phyloP scores from a whole-genome alignment of 805 yeast species.

The Starmerella floricola region DNA sequence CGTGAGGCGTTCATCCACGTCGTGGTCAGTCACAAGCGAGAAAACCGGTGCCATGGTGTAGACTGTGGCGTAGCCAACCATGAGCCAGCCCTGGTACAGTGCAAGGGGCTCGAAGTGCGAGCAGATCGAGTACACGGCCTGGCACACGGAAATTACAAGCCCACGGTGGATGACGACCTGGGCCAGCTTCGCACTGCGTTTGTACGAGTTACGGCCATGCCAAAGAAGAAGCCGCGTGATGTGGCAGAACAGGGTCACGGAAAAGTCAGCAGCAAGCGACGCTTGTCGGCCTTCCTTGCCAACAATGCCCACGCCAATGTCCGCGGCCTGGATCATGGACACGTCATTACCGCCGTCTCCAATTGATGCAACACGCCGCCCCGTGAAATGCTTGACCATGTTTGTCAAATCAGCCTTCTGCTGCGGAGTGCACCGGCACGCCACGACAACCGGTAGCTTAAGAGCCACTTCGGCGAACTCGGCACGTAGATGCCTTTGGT shows the following conservation, averaged over 20 bases:
- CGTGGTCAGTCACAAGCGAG: constrained; percentile 79
- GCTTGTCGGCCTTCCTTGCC: constrained; percentile 99
- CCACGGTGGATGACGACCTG: constrained; percentile 98
- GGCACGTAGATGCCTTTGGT: constrained; percentile 43
- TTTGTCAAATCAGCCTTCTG: constrained; percentile 93
- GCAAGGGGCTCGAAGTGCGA: constrained; percentile 90
- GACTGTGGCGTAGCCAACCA: constrained; percentile 96
- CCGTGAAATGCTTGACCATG: constrained; percentile 63
- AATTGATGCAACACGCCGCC: constrained; percentile 88
- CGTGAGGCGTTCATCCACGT: constrained; percentile 79
- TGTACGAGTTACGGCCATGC: constrained; percentile 98
- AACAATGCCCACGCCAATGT: constrained; percentile 97
- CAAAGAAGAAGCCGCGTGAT: constrained; percentile 75
- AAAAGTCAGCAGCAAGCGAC: constrained; percentile 91
- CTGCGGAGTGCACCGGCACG: constrained; percentile 97
- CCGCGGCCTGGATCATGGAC: constrained; percentile 97
- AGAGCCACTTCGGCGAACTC: constrained; percentile 66
- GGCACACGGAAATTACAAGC: constrained; percentile 82
- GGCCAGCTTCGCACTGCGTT: constrained; percentile 85
- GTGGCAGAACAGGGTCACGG: constrained; percentile 82
- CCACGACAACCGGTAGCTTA: constrained; percentile 82
- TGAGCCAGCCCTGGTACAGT: constrained; percentile 85
- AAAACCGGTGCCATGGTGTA: constrained; percentile 98
- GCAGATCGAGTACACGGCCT: constrained; percentile 79
- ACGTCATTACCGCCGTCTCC: constrained; percentile 99